These are phyloP conservation scores for Globisporangium camurandrum DNA, from an alignment of 352 stramenopile species.

Conservation along the genomic window DNA sequence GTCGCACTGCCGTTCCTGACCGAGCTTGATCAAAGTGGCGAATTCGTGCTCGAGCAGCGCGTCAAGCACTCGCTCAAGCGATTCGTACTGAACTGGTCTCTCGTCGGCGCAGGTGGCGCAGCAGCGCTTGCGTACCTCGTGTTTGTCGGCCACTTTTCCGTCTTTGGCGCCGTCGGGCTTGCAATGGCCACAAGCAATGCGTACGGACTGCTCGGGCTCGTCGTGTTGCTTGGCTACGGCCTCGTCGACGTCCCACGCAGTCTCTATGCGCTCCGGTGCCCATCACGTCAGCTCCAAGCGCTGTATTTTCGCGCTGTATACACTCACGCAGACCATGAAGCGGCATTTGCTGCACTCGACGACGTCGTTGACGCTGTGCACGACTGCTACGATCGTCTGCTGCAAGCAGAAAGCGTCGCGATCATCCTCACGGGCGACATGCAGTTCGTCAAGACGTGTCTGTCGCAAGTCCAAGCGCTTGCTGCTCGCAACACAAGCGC, in stretches of 20 bases:
- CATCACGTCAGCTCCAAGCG: conserved; percentile 28
- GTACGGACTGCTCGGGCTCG: conserved; percentile 40
- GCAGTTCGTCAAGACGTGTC: conserved; percentile 47
- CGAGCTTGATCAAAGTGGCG: conserved; percentile 54
- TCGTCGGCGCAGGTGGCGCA: conserved; percentile 20
- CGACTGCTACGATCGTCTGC: conserved; percentile 34
- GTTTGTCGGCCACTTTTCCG: conserved; percentile 46
- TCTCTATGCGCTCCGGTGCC: conserved; percentile 35
- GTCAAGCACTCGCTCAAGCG: conserved; percentile 26
- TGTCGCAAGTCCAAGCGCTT: conserved; percentile 25
- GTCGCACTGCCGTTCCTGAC: conserved; percentile 48
- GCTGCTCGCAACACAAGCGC: conserved; percentile 13
- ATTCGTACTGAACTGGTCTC: conserved; percentile 53
- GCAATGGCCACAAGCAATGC: conserved; percentile 59
- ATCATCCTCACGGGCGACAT: conserved; percentile 67
- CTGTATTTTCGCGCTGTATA: conserved; percentile 51
- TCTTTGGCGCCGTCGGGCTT: conserved; percentile 37
- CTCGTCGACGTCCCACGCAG: conserved; percentile 48
- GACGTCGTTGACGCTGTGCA: conserved; percentile 34
- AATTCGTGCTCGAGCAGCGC: conserved; percentile 38
- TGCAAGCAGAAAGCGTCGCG: conserved; percentile 38
- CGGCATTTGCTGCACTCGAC: conserved; percentile 52
- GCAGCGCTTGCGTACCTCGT: conserved; percentile 44
- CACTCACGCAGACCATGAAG: conserved; percentile 56
- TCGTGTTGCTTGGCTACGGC: conserved; percentile 54